These are phyloP conservation scores for Colletotrichum sp. DNA, from an alignment of 2,329 filamentous ascomycete genomes.

Conservation along the genomic window DNA sequence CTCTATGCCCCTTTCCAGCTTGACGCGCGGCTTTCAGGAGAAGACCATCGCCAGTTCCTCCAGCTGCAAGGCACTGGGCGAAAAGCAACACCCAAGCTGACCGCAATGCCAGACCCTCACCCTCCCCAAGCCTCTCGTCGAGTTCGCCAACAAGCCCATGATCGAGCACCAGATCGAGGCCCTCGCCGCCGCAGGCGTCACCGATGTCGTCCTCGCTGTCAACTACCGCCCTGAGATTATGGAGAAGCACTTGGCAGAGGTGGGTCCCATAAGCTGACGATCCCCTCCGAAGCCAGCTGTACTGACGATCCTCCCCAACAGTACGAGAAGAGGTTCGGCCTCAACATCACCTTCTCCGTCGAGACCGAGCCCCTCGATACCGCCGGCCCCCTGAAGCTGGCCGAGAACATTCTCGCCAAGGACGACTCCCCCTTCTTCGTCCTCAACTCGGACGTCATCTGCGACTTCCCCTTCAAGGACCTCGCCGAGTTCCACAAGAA, in stretches of 20 bases:
- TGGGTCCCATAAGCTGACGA: constrained; percentile 44
- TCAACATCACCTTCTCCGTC: constrained; percentile 97
- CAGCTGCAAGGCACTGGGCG: neutral
- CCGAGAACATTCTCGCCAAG: constrained; percentile 89
- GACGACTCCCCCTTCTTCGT: constrained; percentile 97
- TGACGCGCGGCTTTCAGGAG: neutral
- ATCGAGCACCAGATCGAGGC: constrained; percentile 98
- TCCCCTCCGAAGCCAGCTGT: neutral
- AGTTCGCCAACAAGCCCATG: constrained; percentile 99
- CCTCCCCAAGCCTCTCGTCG: constrained; percentile 94
- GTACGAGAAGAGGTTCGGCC: constrained; percentile 92
- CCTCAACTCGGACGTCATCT: constrained; percentile 97
- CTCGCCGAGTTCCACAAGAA: constrained; percentile 90
- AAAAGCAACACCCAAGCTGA: constrained; percentile 21
- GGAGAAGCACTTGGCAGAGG: constrained; percentile 91
- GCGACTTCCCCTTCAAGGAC: constrained; percentile 94
- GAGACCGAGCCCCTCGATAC: constrained; percentile 95
- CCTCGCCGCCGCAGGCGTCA: constrained; percentile 90
- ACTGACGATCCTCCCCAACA: constrained; percentile 35
- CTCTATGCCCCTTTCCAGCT: neutral
- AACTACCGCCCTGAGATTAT: constrained; percentile 99
- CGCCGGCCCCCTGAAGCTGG: constrained; percentile 92
- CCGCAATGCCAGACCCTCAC: constrained; percentile 76
- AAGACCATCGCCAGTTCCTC: neutral
- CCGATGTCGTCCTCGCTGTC: constrained; percentile 96